Evolutionary conservation across 306 rosid genomes (phyloP).

Genomic region (Oxytropis ochrocephala): DNA sequence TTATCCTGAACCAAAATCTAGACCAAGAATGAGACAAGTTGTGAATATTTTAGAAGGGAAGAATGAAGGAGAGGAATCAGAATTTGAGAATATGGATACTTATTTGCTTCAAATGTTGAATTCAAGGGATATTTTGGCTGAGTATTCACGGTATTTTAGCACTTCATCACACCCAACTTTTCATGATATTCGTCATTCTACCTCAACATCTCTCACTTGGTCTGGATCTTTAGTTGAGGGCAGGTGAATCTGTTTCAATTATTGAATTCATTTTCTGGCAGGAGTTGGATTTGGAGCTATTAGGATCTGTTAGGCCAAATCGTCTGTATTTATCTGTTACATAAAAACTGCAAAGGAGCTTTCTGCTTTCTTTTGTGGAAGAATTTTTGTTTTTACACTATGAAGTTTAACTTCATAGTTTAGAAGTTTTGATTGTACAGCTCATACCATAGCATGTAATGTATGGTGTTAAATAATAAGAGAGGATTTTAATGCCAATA

Average conservation of each 20-base stretch:
- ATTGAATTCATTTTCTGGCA: conserved; percentile 8
- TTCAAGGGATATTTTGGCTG: conserved; percentile 36
- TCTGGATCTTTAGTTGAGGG: conserved; percentile 34
- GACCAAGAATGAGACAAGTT: conserved; percentile 80
- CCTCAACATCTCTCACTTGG: conserved; percentile 51
- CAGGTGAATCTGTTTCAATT: conserved; percentile 36
- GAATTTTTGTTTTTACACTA: not conserved
- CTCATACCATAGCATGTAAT: not conserved
- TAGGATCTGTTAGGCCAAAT: too few species aligned
- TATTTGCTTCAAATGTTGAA: conserved; percentile 46
- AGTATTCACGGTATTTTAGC: conserved; percentile 32
- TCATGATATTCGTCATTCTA: conserved; percentile 44
- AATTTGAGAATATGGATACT: conserved; percentile 41
- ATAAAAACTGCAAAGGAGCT: not conserved
- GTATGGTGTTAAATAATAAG: not conserved
- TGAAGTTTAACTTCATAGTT: not conserved
- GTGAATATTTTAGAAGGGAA: conserved; percentile 63
- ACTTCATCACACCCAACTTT: conserved; percentile 58
- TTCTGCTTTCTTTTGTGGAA: not conserved
- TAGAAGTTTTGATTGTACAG: conserved; percentile 15
- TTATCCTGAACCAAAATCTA: conserved; percentile 50
- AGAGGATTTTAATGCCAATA: not conserved
- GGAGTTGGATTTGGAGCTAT: not conserved
- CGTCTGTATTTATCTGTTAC: not conserved
- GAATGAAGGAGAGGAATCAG: conserved; percentile 32